Conservation (phyloP, 495 filamentous ascomycete species). For the Talaromyces proteolyticus region DNA sequence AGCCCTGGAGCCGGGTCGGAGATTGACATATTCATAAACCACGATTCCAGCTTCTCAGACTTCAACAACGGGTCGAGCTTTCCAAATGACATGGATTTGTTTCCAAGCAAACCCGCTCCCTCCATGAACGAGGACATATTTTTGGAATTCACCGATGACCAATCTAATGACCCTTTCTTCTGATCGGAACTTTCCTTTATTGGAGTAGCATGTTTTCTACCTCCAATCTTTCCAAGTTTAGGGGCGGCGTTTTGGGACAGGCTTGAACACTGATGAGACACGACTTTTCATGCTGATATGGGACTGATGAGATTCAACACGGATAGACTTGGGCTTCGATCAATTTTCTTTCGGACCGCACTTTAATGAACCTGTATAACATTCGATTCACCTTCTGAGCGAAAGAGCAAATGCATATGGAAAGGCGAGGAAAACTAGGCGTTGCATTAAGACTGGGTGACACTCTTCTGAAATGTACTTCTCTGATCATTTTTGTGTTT, state of each 20-base stretch:
- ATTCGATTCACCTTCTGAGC: conserved; percentile 5
- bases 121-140: conserved; percentile 32
- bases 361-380: conserved; percentile 7
- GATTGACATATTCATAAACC: conserved; percentile 41
- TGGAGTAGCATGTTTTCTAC: too few species aligned
- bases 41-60: conserved; percentile 29
- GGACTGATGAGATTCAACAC: not conserved
- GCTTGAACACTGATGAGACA: not conserved
- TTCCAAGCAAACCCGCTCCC: conserved; percentile 25
- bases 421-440: not conserved
- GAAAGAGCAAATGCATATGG: not conserved
- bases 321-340: conserved; percentile 5
- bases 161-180: conserved; percentile 8
- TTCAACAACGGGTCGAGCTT: conserved; percentile 27
- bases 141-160: conserved; percentile 28
- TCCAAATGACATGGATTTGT: conserved; percentile 25
- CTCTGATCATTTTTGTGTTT: conserved; percentile 4
- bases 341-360: not conserved
- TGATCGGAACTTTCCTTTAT: not conserved
- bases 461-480: not conserved
- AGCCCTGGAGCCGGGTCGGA: conserved; percentile 34
- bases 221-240: too few species aligned
- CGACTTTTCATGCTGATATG: not conserved
- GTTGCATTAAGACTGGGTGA: conserved; percentile 1
- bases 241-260: not conserved